phyloP scores from a whole-genome alignment of 2,329 filamentous ascomycete species.

The Fusarium tupiense region DNA sequence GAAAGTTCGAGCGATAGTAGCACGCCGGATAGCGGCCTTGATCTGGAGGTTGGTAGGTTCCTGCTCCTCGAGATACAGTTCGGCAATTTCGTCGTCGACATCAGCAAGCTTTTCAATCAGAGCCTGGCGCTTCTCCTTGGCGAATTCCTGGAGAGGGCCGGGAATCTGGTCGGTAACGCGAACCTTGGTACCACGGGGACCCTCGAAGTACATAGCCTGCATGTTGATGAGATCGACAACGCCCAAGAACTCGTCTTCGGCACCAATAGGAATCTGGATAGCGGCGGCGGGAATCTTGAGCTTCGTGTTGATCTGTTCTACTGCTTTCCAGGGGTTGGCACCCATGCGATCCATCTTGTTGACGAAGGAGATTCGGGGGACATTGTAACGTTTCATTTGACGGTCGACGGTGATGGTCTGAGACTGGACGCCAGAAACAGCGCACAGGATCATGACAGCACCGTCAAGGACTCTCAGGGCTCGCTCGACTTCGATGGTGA shows the following conservation, averaged over 20 bases:
- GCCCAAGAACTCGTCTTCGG: slow-evolving; percentile 90
- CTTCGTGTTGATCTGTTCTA: slow-evolving; percentile 98
- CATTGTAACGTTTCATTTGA: slow-evolving; percentile 98
- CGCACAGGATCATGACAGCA: slow-evolving; percentile 98
- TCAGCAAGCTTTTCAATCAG: slow-evolving; percentile 96
- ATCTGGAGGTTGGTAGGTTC: slow-evolving; percentile 84
- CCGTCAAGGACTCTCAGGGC: slow-evolving; percentile 94
- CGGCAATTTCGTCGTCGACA: slow-evolving; percentile 97
- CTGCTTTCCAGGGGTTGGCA: slow-evolving; percentile 95
- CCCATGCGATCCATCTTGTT: slow-evolving; percentile 99
- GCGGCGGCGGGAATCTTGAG: slow-evolving; percentile 92
- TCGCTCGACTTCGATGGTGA: slow-evolving; percentile 98
- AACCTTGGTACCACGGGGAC: slow-evolving; percentile 80
- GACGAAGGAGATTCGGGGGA: slow-evolving; percentile 93
- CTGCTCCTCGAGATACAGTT: slow-evolving; percentile 89
- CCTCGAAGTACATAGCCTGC: slow-evolving; percentile 94
- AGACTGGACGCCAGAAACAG: slow-evolving; percentile 95
- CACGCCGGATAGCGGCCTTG: slow-evolving; percentile 88
- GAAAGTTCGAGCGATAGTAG: slow-evolving; percentile 91
- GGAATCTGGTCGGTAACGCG: slow-evolving; percentile 83
- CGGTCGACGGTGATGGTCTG: slow-evolving; percentile 98
- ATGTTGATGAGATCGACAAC: slow-evolving; percentile 93
- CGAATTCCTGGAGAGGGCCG: slow-evolving; percentile 78
- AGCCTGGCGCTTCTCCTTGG: slow-evolving; percentile 81
- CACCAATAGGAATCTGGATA: slow-evolving; percentile 92